Evolutionary conservation across 192 early-diverging fungal genomes (phyloP).

Genomic region (Entomortierella beljakovae): DNA sequence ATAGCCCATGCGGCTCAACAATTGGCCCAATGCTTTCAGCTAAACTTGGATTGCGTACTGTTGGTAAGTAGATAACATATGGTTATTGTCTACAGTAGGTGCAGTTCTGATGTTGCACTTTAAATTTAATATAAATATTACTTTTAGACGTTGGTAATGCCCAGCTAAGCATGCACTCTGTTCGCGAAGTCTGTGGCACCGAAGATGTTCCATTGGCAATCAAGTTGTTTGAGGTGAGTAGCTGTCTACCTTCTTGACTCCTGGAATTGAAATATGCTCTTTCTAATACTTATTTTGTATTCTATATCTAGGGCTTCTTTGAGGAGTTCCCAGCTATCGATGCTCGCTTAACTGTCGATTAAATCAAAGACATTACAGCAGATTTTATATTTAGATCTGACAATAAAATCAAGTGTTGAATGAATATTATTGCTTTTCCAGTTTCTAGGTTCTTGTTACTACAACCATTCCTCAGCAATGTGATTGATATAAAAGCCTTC

Average conservation of each 20-base stretch:
- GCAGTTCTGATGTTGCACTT: not conserved
- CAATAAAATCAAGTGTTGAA: too few relatives aligned
- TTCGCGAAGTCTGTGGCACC: conserved; percentile 90
- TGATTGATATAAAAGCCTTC: too few relatives aligned
- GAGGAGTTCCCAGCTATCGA: conserved; percentile 70
- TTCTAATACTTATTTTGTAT: not conserved
- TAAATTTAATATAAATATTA: not conserved
- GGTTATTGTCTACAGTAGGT: not conserved
- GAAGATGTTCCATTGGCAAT: conserved; percentile 90
- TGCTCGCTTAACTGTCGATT: conserved; percentile 66
- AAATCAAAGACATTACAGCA: conserved; percentile 15
- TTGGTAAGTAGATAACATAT: conserved; percentile 65
- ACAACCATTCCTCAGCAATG: too few relatives aligned
- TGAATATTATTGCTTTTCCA: too few relatives aligned
- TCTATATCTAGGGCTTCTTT: conserved; percentile 64
- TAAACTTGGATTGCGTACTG: conserved; percentile 93
- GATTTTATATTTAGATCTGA: not conserved
- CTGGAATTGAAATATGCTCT: not conserved
- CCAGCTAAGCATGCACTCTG: conserved; percentile 97
- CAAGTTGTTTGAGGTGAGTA: conserved; percentile 81
- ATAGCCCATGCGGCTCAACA: conserved; percentile 94
- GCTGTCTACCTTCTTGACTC: not conserved
- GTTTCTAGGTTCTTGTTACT: too few relatives aligned
- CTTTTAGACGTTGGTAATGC: conserved; percentile 91
- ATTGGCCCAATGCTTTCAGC: conserved; percentile 98